Conservation (phyloP, 2,329 filamentous ascomycete genomes). For the Xylariaceae sp. region DNA sequence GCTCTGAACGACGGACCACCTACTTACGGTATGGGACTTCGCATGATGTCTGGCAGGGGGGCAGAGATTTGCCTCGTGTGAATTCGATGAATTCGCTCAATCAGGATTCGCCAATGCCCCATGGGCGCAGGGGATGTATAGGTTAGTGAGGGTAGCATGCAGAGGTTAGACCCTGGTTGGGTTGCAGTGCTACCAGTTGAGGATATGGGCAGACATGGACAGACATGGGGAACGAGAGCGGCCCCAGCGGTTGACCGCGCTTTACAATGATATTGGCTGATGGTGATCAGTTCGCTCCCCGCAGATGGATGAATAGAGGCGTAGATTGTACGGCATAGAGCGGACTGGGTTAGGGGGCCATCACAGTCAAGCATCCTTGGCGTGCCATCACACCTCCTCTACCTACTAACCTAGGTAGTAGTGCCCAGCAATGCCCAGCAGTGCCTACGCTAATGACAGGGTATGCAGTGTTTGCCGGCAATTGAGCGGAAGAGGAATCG, state of each 20-base stretch:
- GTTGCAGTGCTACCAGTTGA: neutral
- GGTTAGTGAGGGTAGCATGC: neutral
- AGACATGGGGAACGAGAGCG: constrained; percentile 7
- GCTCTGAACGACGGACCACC: constrained; percentile 18
- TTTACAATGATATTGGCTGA: constrained; percentile 48
- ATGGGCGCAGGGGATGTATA: neutral
- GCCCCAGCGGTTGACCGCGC: constrained; percentile 36
- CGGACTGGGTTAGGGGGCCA: neutral
- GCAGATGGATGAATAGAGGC: constrained; percentile 30
- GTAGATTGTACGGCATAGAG: neutral
- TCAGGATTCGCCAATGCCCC: constrained; percentile 24
- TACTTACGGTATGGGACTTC: constrained; percentile 16
- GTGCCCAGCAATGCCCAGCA: neutral
- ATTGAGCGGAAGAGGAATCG: neutral
- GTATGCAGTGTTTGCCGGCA: constrained; percentile 17
- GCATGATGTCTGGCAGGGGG: constrained; percentile 21
- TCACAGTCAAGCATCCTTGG: constrained; percentile 18
- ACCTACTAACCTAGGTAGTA: too few relatives aligned
- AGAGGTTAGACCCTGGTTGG: neutral
- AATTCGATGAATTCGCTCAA: constrained; percentile 25
- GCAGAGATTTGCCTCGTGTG: constrained; percentile 26
- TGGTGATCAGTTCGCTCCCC: constrained; percentile 35
- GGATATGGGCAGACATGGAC: neutral
- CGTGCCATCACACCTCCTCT: constrained; percentile 19
- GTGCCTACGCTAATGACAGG: constrained; percentile 12